Conservation (phyloP, 495 filamentous ascomycete genomes). For the Polyplosphaeria fusca region DNA sequence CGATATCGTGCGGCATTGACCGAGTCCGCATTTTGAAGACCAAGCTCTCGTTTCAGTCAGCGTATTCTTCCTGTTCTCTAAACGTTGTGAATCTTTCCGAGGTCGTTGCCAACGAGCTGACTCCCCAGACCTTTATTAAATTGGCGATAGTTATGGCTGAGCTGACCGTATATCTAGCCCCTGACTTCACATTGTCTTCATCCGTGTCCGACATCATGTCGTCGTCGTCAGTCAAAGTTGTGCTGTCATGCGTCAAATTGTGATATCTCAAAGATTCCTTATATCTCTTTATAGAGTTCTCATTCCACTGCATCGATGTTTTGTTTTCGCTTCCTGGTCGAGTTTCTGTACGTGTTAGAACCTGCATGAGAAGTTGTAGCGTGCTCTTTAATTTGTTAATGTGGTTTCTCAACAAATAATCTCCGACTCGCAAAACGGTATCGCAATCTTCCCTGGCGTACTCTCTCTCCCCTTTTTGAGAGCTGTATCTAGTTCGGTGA, state of each 20-base stretch:
- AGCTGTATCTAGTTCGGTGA: constrained; percentile 24
- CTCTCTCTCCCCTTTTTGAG: constrained; percentile 28
- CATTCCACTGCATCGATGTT: constrained; percentile 18
- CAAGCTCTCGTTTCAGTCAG: too few species aligned
- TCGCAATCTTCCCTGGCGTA: constrained; percentile 19
- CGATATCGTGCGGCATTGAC: too few species aligned
- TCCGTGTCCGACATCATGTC: neutral
- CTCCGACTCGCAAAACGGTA: constrained; percentile 32
- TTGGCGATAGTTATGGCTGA: too few species aligned
- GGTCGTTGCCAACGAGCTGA: too few species aligned
- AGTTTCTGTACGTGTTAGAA: constrained; percentile 31
- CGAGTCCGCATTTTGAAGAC: too few species aligned
- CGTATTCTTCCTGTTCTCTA: too few species aligned
- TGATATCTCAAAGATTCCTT: constrained; percentile 26
- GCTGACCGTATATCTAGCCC: too few species aligned
- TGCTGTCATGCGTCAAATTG: constrained; percentile 17
- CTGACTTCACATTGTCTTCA: too few species aligned
- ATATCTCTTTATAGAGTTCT: constrained; percentile 26
- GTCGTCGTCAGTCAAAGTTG: neutral
- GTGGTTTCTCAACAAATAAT: constrained; percentile 29
- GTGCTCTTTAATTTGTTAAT: constrained; percentile 35
- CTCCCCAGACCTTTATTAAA: too few species aligned
- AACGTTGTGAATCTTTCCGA: too few species aligned
- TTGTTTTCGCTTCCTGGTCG: constrained; percentile 18
- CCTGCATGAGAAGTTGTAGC: constrained; percentile 32